Base-by-base conservation (phyloP, 2,329 filamentous ascomycete genomes). In the Fusarium brevicatenulatum region DNA sequence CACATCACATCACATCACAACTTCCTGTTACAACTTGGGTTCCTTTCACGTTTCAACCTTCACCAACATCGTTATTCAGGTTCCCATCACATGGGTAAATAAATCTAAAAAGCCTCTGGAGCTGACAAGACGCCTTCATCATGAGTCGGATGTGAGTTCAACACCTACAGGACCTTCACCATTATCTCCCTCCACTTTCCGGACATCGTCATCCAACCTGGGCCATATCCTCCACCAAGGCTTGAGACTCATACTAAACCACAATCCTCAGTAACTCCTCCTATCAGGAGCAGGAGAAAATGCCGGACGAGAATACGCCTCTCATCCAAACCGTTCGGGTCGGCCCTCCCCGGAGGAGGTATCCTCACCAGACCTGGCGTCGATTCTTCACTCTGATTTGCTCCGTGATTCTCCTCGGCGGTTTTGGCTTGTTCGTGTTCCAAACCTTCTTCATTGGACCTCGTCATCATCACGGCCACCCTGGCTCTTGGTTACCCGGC, bases 351-450 rank as follows among this genome's bases (percentile, higher is more conserved):
- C 84, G 85, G 76, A 85, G 82, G 71, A 85, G 90, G 74, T 91
- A 91, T 76, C 84, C 84, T 49, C 90, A 92, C 74, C 85, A 88
- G 72, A 87, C 86, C 34, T 80, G 91, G 50, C 90, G 91, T 56
- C 89, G 91, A 65, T 89, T 92, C 80, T 93, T 90, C 79, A 92
- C 90, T 46, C 84, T 93, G 63, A 85, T 88, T 28, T 83, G 89
- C 54, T 82, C 87, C 37, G 90, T 88, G 18, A 83, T 89, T 13
- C 79, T 91, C 40, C 77, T 89, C 47, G 83, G 83, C 55, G 85
- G 87, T 21, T 81, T 90, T 52, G 77, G 87, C 23, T 83, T 84
- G 49, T 86, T 90, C 58, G 76, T 87, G 21, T 71, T 89, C 47
- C 83, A 85, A 44, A 81, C 86, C n/a, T 78, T 87, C 39, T 79